Conservation (phyloP, 2,329 filamentous ascomycete genomes). For the Fusarium globosum region DNA sequence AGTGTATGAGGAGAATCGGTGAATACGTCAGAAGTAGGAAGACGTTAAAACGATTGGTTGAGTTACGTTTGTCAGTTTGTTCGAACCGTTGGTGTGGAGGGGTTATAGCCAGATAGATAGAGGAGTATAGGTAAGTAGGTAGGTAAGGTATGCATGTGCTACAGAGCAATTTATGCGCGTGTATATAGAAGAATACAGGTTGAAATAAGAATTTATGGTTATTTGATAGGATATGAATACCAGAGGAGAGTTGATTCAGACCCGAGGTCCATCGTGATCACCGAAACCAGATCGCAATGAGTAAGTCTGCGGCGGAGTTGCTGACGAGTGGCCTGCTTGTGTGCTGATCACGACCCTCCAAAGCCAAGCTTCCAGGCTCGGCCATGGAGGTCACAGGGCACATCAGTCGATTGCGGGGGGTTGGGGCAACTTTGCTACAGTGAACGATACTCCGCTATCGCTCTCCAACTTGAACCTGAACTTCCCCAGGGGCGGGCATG, state of each 20-base stretch:
- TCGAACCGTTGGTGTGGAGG: slow-evolving; percentile 11
- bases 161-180: not conserved
- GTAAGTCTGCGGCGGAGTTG: slow-evolving; percentile 10
- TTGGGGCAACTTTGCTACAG: slow-evolving; percentile 2
- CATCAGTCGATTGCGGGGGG: slow-evolving; percentile 38
- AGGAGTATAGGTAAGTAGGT: no score
- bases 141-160: not conserved
- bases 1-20: slow-evolving; percentile 7
- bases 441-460: slow-evolving; percentile 18
- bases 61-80: slow-evolving; percentile 14
- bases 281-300: not conserved
- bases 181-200: not conserved
- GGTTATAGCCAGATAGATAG: slow-evolving; percentile 10
- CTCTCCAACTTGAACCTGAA: not conserved
- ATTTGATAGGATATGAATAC: slow-evolving; percentile 5
- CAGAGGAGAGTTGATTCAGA: slow-evolving; percentile 1
- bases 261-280: slow-evolving; percentile 23
- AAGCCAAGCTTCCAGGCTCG: slow-evolving; percentile 3
- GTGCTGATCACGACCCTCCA: slow-evolving; percentile 30
- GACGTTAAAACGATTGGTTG: slow-evolving; percentile 17
- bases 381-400: slow-evolving; percentile 35
- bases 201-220: not conserved
- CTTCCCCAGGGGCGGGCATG: slow-evolving; percentile 1
- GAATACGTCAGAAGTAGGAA: slow-evolving; percentile 21
- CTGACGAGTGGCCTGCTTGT: slow-evolving; percentile 36